Percentiles rank a stretch among this genome's conserved stretches.
These are phyloP conservation scores for Hypoxylon lenormandii DNA, from an alignment of 495 filamentous ascomycete species.

Conservation along the genomic window DNA sequence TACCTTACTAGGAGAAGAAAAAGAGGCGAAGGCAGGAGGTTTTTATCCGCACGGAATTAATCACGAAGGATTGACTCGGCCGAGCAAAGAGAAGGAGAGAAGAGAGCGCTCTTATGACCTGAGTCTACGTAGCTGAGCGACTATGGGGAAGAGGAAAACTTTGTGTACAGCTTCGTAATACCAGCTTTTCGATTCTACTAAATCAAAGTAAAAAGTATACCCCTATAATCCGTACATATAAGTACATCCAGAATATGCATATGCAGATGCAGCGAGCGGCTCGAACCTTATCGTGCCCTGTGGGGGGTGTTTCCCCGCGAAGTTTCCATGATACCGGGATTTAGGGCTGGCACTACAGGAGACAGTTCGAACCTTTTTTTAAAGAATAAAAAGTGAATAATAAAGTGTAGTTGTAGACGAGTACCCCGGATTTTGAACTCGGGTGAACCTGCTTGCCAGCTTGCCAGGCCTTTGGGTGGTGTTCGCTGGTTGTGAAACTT, in stretches of 20 bases:
- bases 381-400: too few species aligned
- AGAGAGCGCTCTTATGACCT: slow-evolving; percentile 15
- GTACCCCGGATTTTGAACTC: slow-evolving; percentile 10
- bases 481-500: too few species aligned
- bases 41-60: slow-evolving; percentile 21
- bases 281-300: slow-evolving; percentile 21
- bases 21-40: neutral
- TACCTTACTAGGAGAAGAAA: slow-evolving; percentile 16
- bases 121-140: slow-evolving; percentile 20
- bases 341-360: neutral
- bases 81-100: slow-evolving; percentile 6
- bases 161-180: slow-evolving; percentile 51
- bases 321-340: slow-evolving; percentile 9
- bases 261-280: slow-evolving; percentile 5
- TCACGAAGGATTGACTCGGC: slow-evolving; percentile 17
- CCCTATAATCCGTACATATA: neutral
- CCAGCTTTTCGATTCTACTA: slow-evolving; percentile 46
- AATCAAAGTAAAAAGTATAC: slow-evolving; percentile 32
- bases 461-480: too few species aligned
- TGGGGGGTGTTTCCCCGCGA: neutral
- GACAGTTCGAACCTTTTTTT: slow-evolving; percentile 5
- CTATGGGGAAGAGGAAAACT: slow-evolving; percentile 18
- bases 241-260: slow-evolving; percentile 1
- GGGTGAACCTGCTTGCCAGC: neutral
- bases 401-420: neutral